phyloP scores from a whole-genome alignment of 331 rosid species.

The Quercus tomentella region DNA sequence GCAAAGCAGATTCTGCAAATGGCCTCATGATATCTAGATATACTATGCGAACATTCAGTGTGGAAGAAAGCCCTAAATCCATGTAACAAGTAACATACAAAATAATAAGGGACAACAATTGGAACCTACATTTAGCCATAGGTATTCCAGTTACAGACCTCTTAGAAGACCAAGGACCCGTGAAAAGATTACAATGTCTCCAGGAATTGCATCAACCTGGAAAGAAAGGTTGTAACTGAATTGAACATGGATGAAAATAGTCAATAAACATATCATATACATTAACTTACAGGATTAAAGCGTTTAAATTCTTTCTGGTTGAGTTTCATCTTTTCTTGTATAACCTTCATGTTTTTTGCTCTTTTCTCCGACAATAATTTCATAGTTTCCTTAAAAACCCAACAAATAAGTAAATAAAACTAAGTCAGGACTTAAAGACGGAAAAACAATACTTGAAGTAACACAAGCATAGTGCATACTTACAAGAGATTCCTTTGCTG shows the following conservation, averaged over 20 bases:
- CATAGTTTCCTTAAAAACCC: slow-evolving; percentile 57
- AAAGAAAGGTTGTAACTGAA: slow-evolving; percentile 17
- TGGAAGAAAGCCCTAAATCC: slow-evolving; percentile 81
- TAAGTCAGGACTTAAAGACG: slow-evolving; percentile 10
- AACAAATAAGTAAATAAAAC: slow-evolving; percentile 26
- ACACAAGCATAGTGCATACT: slow-evolving; percentile 29
- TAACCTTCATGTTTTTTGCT: slow-evolving; percentile 65
- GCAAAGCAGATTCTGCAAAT: slow-evolving; percentile 85
- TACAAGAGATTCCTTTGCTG: slow-evolving; percentile 70
- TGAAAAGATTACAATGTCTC: slow-evolving; percentile 90
- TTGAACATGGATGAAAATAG: slow-evolving; percentile 4
- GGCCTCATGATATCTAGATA: slow-evolving; percentile 97
- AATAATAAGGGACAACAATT: slow-evolving; percentile 7
- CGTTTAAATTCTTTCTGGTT: slow-evolving; percentile 78
- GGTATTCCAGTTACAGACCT: slow-evolving; percentile 46
- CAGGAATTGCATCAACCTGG: slow-evolving; percentile 97
- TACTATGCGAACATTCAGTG: slow-evolving; percentile 71
- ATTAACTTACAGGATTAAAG: slow-evolving; percentile 83
- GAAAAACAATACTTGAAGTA: slow-evolving; percentile 8
- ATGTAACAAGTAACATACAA: slow-evolving; percentile 41
- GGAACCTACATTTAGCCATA: slow-evolving; percentile 11
- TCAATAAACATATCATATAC: slow-evolving; percentile 19
- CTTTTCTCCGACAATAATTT: slow-evolving; percentile 67
- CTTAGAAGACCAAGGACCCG: slow-evolving; percentile 94
- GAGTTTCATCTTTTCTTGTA: slow-evolving; percentile 88